phyloP scores from a whole-genome alignment of 495 filamentous ascomycete species.

The Lasiosphaeris hirsuta region DNA sequence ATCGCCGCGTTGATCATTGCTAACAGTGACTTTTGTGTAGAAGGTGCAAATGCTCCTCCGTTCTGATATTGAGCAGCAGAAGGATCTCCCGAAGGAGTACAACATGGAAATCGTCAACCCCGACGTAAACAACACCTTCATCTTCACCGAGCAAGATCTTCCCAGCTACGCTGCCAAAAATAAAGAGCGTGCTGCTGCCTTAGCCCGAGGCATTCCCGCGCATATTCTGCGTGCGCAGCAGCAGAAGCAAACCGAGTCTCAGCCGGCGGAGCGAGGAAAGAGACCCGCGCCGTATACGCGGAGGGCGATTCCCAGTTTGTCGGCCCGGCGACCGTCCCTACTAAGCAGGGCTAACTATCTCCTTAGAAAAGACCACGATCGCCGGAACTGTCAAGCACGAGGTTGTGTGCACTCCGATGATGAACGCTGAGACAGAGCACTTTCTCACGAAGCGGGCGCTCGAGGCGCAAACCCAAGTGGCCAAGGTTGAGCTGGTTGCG shows the following conservation, averaged over 20 bases:
- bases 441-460: constrained; percentile 58
- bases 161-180: constrained; percentile 67
- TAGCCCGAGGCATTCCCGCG: constrained; percentile 48
- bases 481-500: constrained; percentile 44
- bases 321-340: background rate
- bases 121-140: constrained; percentile 70
- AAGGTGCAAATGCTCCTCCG: constrained; percentile 43
- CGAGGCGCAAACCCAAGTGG: constrained; percentile 63
- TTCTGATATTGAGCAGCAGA: constrained; percentile 53
- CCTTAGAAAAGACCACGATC: constrained; percentile 73
- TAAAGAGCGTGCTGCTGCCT: constrained; percentile 46
- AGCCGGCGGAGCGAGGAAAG: constrained; percentile 52
- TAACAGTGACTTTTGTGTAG: constrained; percentile 26
- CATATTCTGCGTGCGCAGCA: constrained; percentile 44
- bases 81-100: constrained; percentile 78
- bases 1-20: background rate
- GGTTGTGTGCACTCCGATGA: constrained; percentile 69
- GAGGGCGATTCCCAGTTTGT: constrained; percentile 79
- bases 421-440: constrained; percentile 66
- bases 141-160: constrained; percentile 90
- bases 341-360: constrained; percentile 1
- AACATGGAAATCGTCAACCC: constrained; percentile 63
- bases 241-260: constrained; percentile 31
- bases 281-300: constrained; percentile 66
- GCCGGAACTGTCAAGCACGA: constrained; percentile 71